Evolutionary conservation across 2,329 filamentous ascomycete genomes (phyloP).

Genomic region (Talaromyces sp.): DNA sequence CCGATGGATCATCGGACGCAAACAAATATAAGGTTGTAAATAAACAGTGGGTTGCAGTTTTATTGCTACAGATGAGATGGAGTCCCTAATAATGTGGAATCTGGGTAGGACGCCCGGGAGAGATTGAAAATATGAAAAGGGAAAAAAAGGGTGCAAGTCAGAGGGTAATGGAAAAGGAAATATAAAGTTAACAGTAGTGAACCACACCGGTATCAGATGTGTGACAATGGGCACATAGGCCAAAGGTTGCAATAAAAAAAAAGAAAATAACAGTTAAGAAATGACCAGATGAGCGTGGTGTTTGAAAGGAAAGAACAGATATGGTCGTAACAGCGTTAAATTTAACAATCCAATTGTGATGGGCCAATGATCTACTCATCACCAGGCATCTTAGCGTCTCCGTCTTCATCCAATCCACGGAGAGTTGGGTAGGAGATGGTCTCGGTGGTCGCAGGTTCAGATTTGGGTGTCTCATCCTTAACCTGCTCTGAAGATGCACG

Average conservation of each 20-base stretch:
- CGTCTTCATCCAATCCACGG: constrained; percentile 37
- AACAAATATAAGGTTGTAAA: constrained; percentile 22
- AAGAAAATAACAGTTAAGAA: constrained; percentile 5
- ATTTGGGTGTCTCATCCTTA: constrained; percentile 28
- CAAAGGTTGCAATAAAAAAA: constrained; percentile 5
- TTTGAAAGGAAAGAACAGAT: constrained; percentile 9
- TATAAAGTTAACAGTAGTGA: background rate
- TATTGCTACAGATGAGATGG: constrained; percentile 23
- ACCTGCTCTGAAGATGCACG: constrained; percentile 50
- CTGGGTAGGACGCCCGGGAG: background rate
- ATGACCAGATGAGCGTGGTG: background rate
- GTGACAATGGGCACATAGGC: background rate
- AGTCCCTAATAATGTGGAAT: background rate
- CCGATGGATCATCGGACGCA: constrained; percentile 17
- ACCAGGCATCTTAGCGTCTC: constrained; percentile 40
- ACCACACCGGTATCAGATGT: background rate
- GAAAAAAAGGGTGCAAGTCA: background rate
- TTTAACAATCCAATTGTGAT: background rate
- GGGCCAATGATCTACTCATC: constrained; percentile 13
- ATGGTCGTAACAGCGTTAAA: constrained; percentile 24
- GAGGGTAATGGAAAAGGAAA: background rate
- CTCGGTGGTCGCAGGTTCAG: constrained; percentile 26
- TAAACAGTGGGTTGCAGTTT: constrained; percentile 19
- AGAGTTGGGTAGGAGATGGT: constrained; percentile 37
- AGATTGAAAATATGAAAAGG: constrained; percentile 4